phyloP scores from a whole-genome alignment of 2,329 filamentous ascomycete genomes.

The Fusarium continuum region DNA sequence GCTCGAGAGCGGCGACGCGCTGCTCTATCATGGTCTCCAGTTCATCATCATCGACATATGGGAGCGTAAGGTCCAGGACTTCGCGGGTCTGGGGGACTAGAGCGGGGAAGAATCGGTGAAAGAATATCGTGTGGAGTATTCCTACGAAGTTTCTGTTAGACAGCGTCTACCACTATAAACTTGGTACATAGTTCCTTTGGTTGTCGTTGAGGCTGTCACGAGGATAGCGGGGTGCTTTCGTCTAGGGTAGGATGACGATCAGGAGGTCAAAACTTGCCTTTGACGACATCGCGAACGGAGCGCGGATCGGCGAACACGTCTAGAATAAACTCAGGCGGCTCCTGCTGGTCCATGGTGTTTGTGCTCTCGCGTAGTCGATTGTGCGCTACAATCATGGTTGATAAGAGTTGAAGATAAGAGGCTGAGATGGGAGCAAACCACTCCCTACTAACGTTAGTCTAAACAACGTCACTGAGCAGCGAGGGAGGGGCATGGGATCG shows the following conservation, averaged over 20 bases:
- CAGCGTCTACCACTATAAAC: not conserved
- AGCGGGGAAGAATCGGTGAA: constrained; percentile 95
- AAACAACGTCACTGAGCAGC: constrained; percentile 24
- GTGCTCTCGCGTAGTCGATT: constrained; percentile 32
- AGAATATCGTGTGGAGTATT: constrained; percentile 97
- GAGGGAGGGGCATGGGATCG: constrained; percentile 26
- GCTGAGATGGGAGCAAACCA: constrained; percentile 13
- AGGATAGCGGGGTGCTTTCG: constrained; percentile 25
- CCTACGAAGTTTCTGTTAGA: constrained; percentile 58
- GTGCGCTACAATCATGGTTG: constrained; percentile 39
- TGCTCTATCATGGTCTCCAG: constrained; percentile 94
- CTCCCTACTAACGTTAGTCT: too few relatives aligned
- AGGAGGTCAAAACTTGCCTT: constrained; percentile 66
- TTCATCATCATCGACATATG: constrained; percentile 88
- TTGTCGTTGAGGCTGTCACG: constrained; percentile 9
- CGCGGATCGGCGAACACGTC: constrained; percentile 92
- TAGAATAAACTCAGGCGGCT: constrained; percentile 87
- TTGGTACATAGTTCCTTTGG: not conserved
- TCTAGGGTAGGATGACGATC: constrained; percentile 39
- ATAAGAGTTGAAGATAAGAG: constrained; percentile 1
- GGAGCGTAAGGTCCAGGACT: constrained; percentile 88
- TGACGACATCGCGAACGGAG: constrained; percentile 90
- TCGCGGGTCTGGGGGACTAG: constrained; percentile 85
- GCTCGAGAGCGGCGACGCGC: constrained; percentile 79
- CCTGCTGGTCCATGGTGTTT: constrained; percentile 58